Evolutionary conservation across 2,329 filamentous ascomycete genomes (phyloP).

Genomic region (Trichoderma harzianum): DNA sequence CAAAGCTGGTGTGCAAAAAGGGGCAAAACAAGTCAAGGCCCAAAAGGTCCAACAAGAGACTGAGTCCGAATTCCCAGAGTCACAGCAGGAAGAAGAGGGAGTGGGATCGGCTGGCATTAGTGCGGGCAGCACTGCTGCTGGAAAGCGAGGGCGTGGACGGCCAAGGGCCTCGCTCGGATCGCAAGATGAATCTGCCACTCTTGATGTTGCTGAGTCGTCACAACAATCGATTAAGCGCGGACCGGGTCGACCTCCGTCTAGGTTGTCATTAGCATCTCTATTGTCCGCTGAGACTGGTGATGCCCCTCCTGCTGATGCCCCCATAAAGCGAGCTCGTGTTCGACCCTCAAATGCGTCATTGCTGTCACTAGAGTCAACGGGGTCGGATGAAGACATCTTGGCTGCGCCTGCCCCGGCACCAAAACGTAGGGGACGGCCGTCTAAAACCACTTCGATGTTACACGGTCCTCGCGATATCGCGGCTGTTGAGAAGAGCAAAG

Average conservation of each 20-base stretch:
- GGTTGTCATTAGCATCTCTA: constrained; percentile 2
- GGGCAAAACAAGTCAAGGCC: constrained; percentile 48
- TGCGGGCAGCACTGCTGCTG: constrained; percentile 15
- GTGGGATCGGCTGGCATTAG: constrained; percentile 15
- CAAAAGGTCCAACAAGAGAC: constrained; percentile 40
- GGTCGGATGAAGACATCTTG: not conserved
- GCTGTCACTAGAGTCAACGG: constrained; percentile 23
- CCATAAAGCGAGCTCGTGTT: constrained; percentile 30
- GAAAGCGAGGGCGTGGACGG: constrained; percentile 31
- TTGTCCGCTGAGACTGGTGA: not conserved
- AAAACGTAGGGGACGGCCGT: constrained; percentile 18
- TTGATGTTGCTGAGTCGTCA: not conserved
- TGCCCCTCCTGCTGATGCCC: constrained; percentile 20
- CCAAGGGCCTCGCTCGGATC: constrained; percentile 32
- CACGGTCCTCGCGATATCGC: not conserved
- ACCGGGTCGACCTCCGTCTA: constrained; percentile 23
- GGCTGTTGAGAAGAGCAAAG: constrained; percentile 22
- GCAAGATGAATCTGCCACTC: constrained; percentile 21
- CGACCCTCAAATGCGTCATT: constrained; percentile 32
- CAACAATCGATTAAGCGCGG: constrained; percentile 6
- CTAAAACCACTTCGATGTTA: constrained; percentile 28
- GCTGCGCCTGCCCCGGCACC: not conserved
- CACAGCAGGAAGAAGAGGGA: constrained; percentile 3
- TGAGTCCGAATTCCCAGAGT: constrained; percentile 9
- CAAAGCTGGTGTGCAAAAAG: constrained; percentile 50